Percentiles rank a stretch among this genome's conserved stretches.
Conservation (phyloP, 2,329 filamentous ascomycete species). For the Phialocephala sp. region DNA sequence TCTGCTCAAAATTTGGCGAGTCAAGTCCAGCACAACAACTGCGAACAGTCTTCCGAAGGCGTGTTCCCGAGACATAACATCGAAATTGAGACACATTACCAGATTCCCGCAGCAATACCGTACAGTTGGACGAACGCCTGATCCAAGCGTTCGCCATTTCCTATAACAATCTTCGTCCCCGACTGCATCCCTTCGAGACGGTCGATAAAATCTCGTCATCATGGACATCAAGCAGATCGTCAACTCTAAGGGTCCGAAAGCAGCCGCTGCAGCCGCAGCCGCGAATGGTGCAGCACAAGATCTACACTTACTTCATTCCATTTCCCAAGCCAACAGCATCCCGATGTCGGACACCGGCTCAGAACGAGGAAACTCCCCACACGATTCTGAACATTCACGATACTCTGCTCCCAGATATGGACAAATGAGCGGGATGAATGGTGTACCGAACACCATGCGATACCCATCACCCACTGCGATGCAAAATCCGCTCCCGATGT, state of each 20-base stretch:
- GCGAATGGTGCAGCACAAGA: conserved; percentile 39
- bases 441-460: conserved; percentile 38
- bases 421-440: conserved; percentile 42
- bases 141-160: conserved; percentile 38
- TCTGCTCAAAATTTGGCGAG: conserved; percentile 21
- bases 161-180: conserved; percentile 34
- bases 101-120: conserved; percentile 34
- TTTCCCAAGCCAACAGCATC: conserved; percentile 42
- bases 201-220: conserved; percentile 18
- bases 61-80: conserved; percentile 39
- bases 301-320: conserved; percentile 43
- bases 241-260: conserved; percentile 42
- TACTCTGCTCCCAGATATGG: conserved; percentile 42
- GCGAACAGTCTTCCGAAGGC: conserved; percentile 30
- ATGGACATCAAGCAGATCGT: conserved; percentile 47
- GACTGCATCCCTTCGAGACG: conserved; percentile 8
- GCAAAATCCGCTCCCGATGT: conserved; percentile 43
- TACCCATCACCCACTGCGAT: conserved; percentile 45
- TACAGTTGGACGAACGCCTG: conserved; percentile 41
- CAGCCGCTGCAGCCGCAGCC: conserved; percentile 37
- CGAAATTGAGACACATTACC: conserved; percentile 32
- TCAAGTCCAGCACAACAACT: conserved; percentile 24
- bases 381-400: conserved; percentile 44
- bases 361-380: conserved; percentile 43
- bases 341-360: conserved; percentile 44